These are phyloP conservation scores for Alternaria gaisen DNA, from an alignment of 2,329 filamentous ascomycete genomes.

Conservation along the genomic window DNA sequence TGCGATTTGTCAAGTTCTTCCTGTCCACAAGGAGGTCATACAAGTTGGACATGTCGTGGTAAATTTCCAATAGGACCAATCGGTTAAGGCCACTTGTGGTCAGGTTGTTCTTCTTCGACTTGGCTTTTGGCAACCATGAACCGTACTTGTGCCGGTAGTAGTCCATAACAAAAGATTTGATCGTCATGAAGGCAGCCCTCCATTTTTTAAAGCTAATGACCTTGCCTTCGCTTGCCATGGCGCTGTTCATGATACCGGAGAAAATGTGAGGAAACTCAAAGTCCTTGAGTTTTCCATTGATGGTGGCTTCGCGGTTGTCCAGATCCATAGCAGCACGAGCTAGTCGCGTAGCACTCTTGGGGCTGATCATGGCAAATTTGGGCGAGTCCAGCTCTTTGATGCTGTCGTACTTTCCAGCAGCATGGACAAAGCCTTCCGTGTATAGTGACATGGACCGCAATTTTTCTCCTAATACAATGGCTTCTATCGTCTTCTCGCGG, in stretches of 20 bases:
- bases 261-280: conserved; percentile 95
- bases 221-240: conserved; percentile 77
- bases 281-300: conserved; percentile 77
- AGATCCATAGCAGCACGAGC: conserved; percentile 85
- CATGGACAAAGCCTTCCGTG: conserved; percentile 90
- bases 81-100: conserved; percentile 87
- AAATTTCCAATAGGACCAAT: conserved; percentile 80
- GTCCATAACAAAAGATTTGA: conserved; percentile 75
- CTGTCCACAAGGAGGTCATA: conserved; percentile 92
- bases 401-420: conserved; percentile 82
- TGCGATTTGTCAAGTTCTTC: conserved; percentile 77
- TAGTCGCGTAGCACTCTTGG: conserved; percentile 77
- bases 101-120: conserved; percentile 89
- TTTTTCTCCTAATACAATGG: conserved; percentile 85
- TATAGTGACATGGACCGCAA: conserved; percentile 86
- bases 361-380: conserved; percentile 74
- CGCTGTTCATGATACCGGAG: conserved; percentile 85
- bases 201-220: conserved; percentile 84
- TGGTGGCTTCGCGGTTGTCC: conserved; percentile 72
- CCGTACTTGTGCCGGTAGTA: conserved; percentile 75
- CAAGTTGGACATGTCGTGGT: conserved; percentile 83
- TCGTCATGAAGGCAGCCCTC: conserved; percentile 76
- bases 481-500: conserved; percentile 88
- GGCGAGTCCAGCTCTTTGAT: conserved; percentile 74
- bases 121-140: conserved; percentile 90